phyloP scores from a whole-genome alignment of 345 rosid species.

The Schrenkiella parvula region DNA sequence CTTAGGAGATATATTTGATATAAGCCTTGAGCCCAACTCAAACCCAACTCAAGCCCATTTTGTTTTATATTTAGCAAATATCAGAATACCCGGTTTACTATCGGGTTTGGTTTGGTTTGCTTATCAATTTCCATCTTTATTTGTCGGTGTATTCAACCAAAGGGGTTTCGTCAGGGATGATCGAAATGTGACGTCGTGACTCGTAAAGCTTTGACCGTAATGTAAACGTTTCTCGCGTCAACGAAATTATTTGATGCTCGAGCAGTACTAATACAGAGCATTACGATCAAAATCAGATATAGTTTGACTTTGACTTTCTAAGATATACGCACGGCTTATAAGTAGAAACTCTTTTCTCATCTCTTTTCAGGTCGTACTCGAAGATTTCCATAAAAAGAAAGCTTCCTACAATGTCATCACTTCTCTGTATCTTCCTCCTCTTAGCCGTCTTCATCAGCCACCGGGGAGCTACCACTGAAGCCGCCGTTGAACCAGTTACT shows the following conservation, averaged over 20 bases:
- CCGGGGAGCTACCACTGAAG: constrained; percentile 6
- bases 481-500: constrained; percentile 13
- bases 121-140: neutral
- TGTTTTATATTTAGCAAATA: neutral
- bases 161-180: constrained; percentile 22
- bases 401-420: constrained; percentile 12
- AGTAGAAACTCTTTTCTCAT: neutral
- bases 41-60: neutral
- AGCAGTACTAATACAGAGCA: constrained; percentile 1
- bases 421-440: neutral
- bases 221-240: neutral
- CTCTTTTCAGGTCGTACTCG: neutral
- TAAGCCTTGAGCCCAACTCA: neutral
- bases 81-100: neutral
- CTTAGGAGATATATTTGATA: neutral
- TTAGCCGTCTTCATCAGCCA: constrained; percentile 12
- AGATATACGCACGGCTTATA: neutral
- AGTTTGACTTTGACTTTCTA: neutral
- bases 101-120: neutral
- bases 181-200: constrained; percentile 1
- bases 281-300: neutral
- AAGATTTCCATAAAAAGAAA: constrained; percentile 14
- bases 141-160: neutral
- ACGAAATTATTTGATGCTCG: neutral
- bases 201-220: constrained; percentile 15